Conservation (phyloP, 192 early-diverging fungal genomes). For the Powellomyces hirtus region DNA sequence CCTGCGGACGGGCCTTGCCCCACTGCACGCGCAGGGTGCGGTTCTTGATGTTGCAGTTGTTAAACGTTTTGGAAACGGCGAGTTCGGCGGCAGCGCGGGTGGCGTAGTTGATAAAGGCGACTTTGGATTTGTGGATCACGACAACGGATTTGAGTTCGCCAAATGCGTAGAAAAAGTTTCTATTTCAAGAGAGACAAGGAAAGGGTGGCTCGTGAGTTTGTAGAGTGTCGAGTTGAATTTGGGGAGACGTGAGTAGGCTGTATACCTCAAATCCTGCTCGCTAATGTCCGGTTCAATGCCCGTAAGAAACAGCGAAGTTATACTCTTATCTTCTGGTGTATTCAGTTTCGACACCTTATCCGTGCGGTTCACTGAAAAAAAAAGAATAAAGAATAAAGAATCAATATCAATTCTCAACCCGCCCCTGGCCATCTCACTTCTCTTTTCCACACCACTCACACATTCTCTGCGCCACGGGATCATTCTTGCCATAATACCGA, state of each 20-base stretch:
- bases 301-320: slow-evolving; percentile 85
- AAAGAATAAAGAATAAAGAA: background rate
- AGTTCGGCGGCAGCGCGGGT: slow-evolving; percentile 79
- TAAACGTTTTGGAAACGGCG: slow-evolving; percentile 66
- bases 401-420: background rate
- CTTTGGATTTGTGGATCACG: slow-evolving; percentile 72
- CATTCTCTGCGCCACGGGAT: slow-evolving; percentile 90
- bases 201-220: background rate
- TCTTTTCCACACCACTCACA: slow-evolving; percentile 35
- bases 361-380: slow-evolving; percentile 33
- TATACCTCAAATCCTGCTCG: slow-evolving; percentile 67
- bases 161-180: slow-evolving; percentile 65
- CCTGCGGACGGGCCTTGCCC: slow-evolving; percentile 55
- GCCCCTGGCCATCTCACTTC: background rate
- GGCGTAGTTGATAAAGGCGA: slow-evolving; percentile 90
- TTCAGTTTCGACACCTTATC: slow-evolving; percentile 47
- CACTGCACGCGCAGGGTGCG: slow-evolving; percentile 74
- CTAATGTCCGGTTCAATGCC: slow-evolving; percentile 72
- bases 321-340: slow-evolving; percentile 75
- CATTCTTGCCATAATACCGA: slow-evolving; percentile 91
- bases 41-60: slow-evolving; percentile 71
- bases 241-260: background rate
- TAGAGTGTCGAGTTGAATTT: background rate
- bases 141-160: slow-evolving; percentile 90
- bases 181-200: background rate